Conservation (phyloP, 108 stramenopile species). For the Cyclotella choctawhatcheeana region DNA sequence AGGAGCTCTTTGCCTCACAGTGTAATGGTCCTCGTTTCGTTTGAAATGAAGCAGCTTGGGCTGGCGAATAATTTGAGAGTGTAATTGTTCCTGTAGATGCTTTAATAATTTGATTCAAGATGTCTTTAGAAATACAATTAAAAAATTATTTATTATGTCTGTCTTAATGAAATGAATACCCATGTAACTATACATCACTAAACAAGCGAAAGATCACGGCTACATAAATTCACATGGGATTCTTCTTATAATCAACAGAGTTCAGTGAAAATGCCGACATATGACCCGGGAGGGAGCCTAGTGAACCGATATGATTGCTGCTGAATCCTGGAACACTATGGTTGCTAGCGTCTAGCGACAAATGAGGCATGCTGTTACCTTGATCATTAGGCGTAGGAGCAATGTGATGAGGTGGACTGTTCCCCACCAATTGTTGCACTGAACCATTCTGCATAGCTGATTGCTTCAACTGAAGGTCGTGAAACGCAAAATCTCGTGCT, state of each 20-base stretch:
- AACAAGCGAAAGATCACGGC: too few species aligned
- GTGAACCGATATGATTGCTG: too few species aligned
- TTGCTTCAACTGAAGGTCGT: conserved; percentile 4
- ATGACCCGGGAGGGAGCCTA: background rate
- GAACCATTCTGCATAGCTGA: too few species aligned
- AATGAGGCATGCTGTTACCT: background rate
- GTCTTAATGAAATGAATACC: too few species aligned
- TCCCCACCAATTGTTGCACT: background rate
- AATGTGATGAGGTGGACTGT: conserved; percentile 1
- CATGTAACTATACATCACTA: too few species aligned
- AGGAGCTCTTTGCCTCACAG: conserved; percentile 9
- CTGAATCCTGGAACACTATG: background rate
- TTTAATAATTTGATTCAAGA: background rate
- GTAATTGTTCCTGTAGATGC: background rate
- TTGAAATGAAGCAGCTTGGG: conserved; percentile 4
- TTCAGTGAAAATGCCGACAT: conserved; percentile 2
- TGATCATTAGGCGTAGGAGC: background rate
- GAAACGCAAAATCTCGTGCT: conserved; percentile 71
- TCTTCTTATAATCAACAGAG: background rate
- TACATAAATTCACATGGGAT: too few species aligned
- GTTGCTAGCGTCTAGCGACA: background rate
- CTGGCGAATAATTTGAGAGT: background rate
- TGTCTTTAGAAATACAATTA: too few species aligned
- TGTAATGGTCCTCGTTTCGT: conserved; percentile 15
- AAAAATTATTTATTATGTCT: too few species aligned